phyloP scores from a whole-genome alignment of 2,329 filamentous ascomycete species.

The Ceratocystis eucalypticola region DNA sequence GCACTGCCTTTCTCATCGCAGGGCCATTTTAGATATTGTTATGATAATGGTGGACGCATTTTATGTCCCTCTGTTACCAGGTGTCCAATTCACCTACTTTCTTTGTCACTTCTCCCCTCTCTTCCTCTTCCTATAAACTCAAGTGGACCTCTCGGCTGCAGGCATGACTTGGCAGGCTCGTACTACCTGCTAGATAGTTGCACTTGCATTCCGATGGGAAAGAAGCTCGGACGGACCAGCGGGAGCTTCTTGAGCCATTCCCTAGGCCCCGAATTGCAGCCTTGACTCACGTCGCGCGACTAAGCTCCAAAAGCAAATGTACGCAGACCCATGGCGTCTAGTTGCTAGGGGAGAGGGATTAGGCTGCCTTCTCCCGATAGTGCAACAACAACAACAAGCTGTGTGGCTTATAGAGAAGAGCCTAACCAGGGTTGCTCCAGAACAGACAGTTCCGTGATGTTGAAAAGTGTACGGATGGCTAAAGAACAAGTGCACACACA shows the following conservation, averaged over 20 bases:
- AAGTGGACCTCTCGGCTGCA: background rate
- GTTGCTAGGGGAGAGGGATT: background rate
- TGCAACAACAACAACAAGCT: too few relatives aligned
- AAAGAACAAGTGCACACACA: too few relatives aligned
- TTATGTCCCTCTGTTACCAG: background rate
- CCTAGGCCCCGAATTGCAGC: too few relatives aligned
- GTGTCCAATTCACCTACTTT: too few relatives aligned
- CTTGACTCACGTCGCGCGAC: background rate
- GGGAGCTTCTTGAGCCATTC: background rate
- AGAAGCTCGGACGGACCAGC: slow-evolving; percentile 1
- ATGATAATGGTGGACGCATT: background rate
- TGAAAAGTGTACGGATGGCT: too few relatives aligned
- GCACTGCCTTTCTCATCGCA: background rate
- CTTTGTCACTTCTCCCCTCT: background rate
- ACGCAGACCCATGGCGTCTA: background rate
- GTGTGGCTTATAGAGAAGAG: too few relatives aligned
- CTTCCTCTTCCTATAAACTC: background rate
- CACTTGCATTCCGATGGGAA: background rate
- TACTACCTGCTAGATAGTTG: background rate
- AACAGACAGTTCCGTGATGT: too few relatives aligned
- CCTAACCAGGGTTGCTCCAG: too few relatives aligned
- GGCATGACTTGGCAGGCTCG: background rate
- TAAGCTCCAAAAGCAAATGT: background rate
- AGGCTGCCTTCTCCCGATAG: background rate
- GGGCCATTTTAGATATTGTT: background rate